Conservation (phyloP, 352 stramenopile species). For the Phytopythium cucurbitacearum region DNA sequence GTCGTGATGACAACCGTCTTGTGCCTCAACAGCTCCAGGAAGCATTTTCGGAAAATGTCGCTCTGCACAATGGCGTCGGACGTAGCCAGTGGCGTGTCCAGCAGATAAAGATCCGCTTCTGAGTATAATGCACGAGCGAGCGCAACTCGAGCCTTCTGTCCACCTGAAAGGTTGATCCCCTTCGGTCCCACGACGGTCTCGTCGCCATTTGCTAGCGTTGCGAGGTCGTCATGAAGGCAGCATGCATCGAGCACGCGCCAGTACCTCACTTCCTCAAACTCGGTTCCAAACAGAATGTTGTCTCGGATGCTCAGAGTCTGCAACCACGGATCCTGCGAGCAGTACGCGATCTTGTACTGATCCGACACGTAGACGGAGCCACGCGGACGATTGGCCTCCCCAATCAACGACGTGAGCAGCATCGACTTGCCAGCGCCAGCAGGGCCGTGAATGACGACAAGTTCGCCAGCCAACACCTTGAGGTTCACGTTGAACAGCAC, state of each 20-base stretch:
- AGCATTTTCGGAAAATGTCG: constrained; percentile 50
- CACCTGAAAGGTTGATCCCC: constrained; percentile 53
- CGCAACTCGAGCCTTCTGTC: constrained; percentile 50
- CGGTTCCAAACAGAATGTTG: constrained; percentile 95
- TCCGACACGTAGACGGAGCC: constrained; percentile 34
- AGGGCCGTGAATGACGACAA: constrained; percentile 54
- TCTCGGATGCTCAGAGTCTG: constrained; percentile 94
- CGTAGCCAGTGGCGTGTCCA: constrained; percentile 47
- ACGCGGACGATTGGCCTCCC: constrained; percentile 33
- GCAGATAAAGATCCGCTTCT: constrained; percentile 47
- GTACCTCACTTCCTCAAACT: constrained; percentile 61
- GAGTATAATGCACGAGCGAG: constrained; percentile 50
- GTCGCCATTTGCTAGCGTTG: constrained; percentile 51
- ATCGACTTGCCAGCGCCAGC: constrained; percentile 65
- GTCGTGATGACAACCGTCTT: constrained; percentile 53
- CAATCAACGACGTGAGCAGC: constrained; percentile 44
- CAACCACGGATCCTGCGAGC: constrained; percentile 93
- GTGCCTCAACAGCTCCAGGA: constrained; percentile 36
- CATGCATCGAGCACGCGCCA: constrained; percentile 61
- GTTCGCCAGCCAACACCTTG: constrained; percentile 32
- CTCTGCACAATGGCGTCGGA: constrained; percentile 57
- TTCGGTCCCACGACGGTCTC: constrained; percentile 41
- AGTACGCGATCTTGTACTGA: constrained; percentile 65
- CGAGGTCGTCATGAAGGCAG: constrained; percentile 36
- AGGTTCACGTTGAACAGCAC: constrained; percentile 60